These are phyloP conservation scores for Asparagopsis taxiformis DNA, from an alignment of 31 red algal genomes.

Conservation along the genomic window DNA sequence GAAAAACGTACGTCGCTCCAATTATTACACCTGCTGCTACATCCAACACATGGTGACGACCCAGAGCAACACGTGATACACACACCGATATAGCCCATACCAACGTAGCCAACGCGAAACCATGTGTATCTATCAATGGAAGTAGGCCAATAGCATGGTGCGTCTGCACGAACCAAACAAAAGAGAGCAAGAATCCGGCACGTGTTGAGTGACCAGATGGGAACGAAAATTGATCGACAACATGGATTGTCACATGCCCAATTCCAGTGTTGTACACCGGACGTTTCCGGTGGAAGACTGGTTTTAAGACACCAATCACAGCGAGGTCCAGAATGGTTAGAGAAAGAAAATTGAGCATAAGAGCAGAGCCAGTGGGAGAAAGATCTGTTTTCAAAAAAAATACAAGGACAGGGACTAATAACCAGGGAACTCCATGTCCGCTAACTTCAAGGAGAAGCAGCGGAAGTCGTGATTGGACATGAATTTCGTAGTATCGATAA, in stretches of 20 bases:
- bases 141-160: conserved; percentile 9
- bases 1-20: conserved; percentile 44
- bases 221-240: conserved; percentile 81
- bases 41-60: conserved; percentile 78
- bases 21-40: conserved; percentile 58
- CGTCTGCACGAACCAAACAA: conserved; percentile 18
- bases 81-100: conserved; percentile 47
- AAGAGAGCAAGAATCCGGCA: conserved; percentile 40
- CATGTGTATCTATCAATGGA: background rate
- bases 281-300: conserved; percentile 44
- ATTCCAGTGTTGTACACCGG: conserved; percentile 71
- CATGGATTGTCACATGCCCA: conserved; percentile 49
- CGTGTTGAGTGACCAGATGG: conserved; percentile 81
- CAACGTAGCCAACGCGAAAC: conserved; percentile 7
- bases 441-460: conserved; percentile 64
- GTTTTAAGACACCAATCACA: conserved; percentile 60
- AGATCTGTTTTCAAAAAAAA: conserved; percentile 39
- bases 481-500: conserved; percentile 47
- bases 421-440: conserved; percentile 83
- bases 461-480: conserved; percentile 37
- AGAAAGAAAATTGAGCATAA: conserved; percentile 47
- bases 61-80: conserved; percentile 70
- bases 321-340: conserved; percentile 64
- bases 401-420: conserved; percentile 40
- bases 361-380: conserved; percentile 7